Evolutionary conservation across 257 asterid genomes (phyloP).

Genomic region (Catharanthus roseus): DNA sequence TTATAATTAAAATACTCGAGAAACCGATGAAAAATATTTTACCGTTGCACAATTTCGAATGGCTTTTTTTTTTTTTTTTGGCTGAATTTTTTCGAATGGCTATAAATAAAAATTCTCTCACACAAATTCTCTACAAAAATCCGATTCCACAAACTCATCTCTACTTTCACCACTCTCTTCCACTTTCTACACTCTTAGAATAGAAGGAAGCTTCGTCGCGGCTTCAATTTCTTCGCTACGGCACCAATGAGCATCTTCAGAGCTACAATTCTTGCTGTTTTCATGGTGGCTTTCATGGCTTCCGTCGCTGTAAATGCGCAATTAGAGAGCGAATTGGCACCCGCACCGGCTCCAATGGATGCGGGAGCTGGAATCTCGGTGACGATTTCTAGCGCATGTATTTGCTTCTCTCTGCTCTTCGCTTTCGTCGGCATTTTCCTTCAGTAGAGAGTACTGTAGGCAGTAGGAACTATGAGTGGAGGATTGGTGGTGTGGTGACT

Average conservation of each 20-base stretch:
- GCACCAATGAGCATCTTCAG: background rate
- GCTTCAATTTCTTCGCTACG: background rate
- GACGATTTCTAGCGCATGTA: background rate
- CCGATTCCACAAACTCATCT: background rate
- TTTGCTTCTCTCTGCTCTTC: slow-evolving; percentile 2
- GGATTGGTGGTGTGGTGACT: background rate
- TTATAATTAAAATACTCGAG: background rate
- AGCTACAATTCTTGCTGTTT: background rate
- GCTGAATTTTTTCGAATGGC: background rate
- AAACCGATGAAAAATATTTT: background rate
- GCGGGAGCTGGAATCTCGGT: slow-evolving; percentile 11
- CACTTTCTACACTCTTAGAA: background rate
- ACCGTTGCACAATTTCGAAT: slow-evolving; percentile 3
- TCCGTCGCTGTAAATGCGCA: background rate
- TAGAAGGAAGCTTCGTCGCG: background rate
- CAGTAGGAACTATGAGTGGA: too few relatives aligned
- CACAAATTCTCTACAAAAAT: too few relatives aligned
- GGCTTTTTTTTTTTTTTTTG: too few relatives aligned
- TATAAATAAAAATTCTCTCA: slow-evolving; percentile 8
- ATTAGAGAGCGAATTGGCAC: slow-evolving; percentile 3
- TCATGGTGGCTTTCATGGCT: slow-evolving; percentile 1
- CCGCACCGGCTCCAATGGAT: slow-evolving; percentile 14
- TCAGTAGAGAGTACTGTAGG: background rate
- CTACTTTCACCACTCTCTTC: background rate
- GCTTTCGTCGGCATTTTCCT: slow-evolving; percentile 7